Conservation (phyloP, 2,329 filamentous ascomycete species). For the Aspergillus novoparasiticus region DNA sequence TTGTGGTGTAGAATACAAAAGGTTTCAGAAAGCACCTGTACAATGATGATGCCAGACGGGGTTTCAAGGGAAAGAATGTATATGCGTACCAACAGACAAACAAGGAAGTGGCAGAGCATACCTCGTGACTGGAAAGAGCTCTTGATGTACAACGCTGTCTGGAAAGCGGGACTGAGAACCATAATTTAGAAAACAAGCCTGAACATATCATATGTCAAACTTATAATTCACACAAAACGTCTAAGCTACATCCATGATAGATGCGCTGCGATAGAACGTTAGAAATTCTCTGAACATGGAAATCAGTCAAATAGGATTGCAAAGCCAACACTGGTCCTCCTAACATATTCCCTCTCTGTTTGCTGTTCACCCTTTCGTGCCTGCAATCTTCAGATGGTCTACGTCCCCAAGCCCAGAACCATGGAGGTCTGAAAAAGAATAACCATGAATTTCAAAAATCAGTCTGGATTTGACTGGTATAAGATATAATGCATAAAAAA, state of each 20-base stretch:
- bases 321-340: not conserved
- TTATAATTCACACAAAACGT: not conserved
- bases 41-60: constrained; percentile 8
- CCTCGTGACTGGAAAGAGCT: constrained; percentile 6
- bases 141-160: not conserved
- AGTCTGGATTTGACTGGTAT: constrained; percentile 24
- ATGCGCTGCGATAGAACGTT: not conserved
- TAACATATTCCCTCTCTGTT: not conserved
- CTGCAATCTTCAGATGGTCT: constrained; percentile 15
- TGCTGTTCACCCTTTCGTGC: not conserved
- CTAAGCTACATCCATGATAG: not conserved
- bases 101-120: not conserved
- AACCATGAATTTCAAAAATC: constrained; percentile 23
- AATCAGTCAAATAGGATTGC: too few species aligned
- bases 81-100: constrained; percentile 6
- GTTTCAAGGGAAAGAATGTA: constrained; percentile 3
- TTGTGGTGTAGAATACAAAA: not conserved
- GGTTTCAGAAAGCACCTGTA: constrained; percentile 9
- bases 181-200: not conserved
- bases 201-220: not conserved
- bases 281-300: not conserved
- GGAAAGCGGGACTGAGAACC: not conserved
- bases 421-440: constrained; percentile 8
- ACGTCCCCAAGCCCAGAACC: not conserved
- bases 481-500: constrained; percentile 28